Base-by-base conservation (phyloP, 495 filamentous ascomycete genomes). In the Peziza echinospora region DNA sequence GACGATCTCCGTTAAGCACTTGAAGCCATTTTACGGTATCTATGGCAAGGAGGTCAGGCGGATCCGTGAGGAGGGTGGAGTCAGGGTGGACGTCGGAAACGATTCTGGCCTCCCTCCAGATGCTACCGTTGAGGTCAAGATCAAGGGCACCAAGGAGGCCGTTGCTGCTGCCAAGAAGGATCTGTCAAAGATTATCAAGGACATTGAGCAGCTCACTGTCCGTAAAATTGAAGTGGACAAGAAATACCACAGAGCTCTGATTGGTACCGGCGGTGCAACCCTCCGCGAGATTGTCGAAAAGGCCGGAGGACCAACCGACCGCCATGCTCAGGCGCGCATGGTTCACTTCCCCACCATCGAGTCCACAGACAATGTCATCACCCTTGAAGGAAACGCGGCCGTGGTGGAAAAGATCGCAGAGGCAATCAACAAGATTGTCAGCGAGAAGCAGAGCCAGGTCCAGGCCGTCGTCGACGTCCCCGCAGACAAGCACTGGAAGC, bases 131-230 rank as follows among this genome's bases (percentile, higher is more conserved):
- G 76, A 92, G 53, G 89, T 99, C 59, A 77, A 75, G 51, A 70
- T 96, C 52, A 84, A 82, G 67, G 89, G 89, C 41, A 87, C 81
- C 17, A 87, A 92, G 65, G 67, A 80, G 51, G 79, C 87, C 51
- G 91, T 96, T 47, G 76, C 81, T 21, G 77, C 82, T 24, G 87
- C 89, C 4, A 87, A 91, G 75, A 82, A 81, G 66, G 63, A 86
- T 22, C 65, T 96, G 43, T 74, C 85, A 57, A 77, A 87, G 63
- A 84, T 85, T 58, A 77, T 75, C 45, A 77, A 72, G 40, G 69
- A 80, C 39, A 93, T 93, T 52, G 86, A 96, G 57, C 73, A 87
- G 47, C 93, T 75, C 11, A 71, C 93, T 45, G 75, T 77, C 13
- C 77, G 77, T 65, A 83, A 76, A 19, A 70, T 99, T 25, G 77